A percentile compares a stretch with the other conserved stretches of the same genome.
These are phyloP conservation scores for Penicillium sp. DNA, from an alignment of 2,329 filamentous ascomycete species.

Conservation along the genomic window DNA sequence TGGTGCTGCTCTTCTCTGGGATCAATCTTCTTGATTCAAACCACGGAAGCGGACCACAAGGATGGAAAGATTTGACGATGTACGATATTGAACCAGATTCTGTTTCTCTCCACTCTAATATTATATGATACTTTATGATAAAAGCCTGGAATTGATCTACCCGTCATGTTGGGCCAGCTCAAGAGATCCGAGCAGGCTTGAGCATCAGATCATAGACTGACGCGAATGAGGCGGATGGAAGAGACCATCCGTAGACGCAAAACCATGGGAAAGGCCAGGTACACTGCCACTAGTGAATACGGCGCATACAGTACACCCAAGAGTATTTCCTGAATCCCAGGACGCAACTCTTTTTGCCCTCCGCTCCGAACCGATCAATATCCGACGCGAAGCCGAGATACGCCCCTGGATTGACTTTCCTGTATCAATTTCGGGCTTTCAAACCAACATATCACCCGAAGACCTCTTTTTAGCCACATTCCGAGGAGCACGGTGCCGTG, in stretches of 20 bases:
- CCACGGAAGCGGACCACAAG: too few relatives aligned
- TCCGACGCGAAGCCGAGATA: slow-evolving; percentile 6
- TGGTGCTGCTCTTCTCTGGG: slow-evolving; percentile 5
- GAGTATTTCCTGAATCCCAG: background rate
- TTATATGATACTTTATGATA: too few relatives aligned
- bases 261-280: too few relatives aligned
- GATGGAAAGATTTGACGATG: background rate
- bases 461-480: background rate
- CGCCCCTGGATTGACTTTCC: background rate
- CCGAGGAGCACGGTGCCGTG: background rate
- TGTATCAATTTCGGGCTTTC: background rate
- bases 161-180: too few relatives aligned
- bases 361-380: background rate
- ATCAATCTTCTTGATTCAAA: background rate
- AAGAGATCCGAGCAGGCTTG: too few relatives aligned
- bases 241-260: too few relatives aligned
- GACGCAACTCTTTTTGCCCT: background rate
- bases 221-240: too few relatives aligned
- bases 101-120: background rate
- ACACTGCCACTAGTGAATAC: background rate
- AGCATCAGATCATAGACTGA: too few relatives aligned
- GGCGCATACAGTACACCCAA: background rate
- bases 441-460: too few relatives aligned
- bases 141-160: too few relatives aligned
- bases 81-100: background rate